Evolutionary conservation across 73 alveolate genomes (phyloP).

Genomic region (Paramecium bursaria): DNA sequence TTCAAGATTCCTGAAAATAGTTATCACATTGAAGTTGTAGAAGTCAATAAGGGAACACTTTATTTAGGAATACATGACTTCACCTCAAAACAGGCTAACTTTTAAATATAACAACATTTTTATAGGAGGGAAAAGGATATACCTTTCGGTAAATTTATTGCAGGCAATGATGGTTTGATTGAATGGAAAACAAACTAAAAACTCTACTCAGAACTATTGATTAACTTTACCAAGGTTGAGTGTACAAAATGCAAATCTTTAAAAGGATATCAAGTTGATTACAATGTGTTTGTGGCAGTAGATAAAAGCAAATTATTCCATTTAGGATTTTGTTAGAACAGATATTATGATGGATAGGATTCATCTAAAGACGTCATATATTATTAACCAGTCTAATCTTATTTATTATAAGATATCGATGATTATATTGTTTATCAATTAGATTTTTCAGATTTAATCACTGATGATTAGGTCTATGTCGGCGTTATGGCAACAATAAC

Average conservation of each 20-base stretch:
- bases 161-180: slow-evolving; percentile 39
- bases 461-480: slow-evolving; percentile 16
- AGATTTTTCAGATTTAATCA: slow-evolving; percentile 18
- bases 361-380: slow-evolving; percentile 5
- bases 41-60: slow-evolving; percentile 38
- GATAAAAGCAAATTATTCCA: slow-evolving; percentile 10
- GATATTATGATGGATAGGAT: neutral
- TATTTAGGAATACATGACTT: slow-evolving; percentile 6
- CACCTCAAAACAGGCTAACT: neutral
- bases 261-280: slow-evolving; percentile 21
- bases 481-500: slow-evolving; percentile 49
- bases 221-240: neutral
- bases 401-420: slow-evolving; percentile 15
- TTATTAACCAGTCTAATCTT: slow-evolving; percentile 1
- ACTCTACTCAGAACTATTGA: neutral
- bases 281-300: slow-evolving; percentile 27
- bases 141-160: slow-evolving; percentile 30
- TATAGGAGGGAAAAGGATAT: slow-evolving; percentile 6
- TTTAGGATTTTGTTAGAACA: slow-evolving; percentile 42
- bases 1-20: slow-evolving; percentile 3
- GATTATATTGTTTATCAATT: slow-evolving; percentile 30
- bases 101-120: slow-evolving; percentile 8
- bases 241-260: slow-evolving; percentile 44
- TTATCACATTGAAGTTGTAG: neutral
- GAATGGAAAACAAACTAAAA: slow-evolving; percentile 16